Base-by-base conservation (phyloP, 2,329 filamentous ascomycete species). In the Massarina eburnea region DNA sequence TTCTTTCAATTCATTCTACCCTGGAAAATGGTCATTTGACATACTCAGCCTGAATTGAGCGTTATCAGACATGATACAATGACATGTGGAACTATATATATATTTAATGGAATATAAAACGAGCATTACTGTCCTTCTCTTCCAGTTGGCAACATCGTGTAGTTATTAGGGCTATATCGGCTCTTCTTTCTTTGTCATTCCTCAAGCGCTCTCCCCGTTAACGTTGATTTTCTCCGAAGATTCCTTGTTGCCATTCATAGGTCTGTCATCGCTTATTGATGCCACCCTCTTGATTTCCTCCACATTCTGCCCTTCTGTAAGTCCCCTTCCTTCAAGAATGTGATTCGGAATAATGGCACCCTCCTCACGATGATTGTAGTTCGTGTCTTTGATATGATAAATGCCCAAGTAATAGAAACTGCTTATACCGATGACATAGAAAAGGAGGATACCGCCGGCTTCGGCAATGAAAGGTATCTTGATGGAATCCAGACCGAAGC, bases 401-500 rank as follows among this genome's bases (percentile, higher is more conserved):
- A 62, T 44, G 1, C 57, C 58, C n/a, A 66, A 47, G 34, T 66
- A 64, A 32, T 59, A 62, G 30, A 66, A 64, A 8, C 51, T 52
- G 5, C 44, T 43, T 15, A 66, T 57, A 2, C 59, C 62, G 19
- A 64, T 47, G 10, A 59, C 45, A 34, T 64, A 66, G 37, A 66
- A 64, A 1, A 64, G 46, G 3, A 66, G 39, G 14, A 64, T 54
- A n/a, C 61, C 61, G 7, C 61, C 62, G 9, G 61, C 52, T 45
- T 66, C 59, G 2, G 57, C 59, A 18, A 63, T 53, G 43, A 62
- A 64, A 0, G 59, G 59, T 4, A 64, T 64, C 27, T 61, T 61
- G 41, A 62, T 64, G 10, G 55, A 59, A 41, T 65, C 62, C 12
- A 64, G 59, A 14, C 62, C 62, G 30, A 65, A 66, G 36, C 61